phyloP scores from a whole-genome alignment of 2,329 filamentous ascomycete species.

The Orbilia brochopaga region DNA sequence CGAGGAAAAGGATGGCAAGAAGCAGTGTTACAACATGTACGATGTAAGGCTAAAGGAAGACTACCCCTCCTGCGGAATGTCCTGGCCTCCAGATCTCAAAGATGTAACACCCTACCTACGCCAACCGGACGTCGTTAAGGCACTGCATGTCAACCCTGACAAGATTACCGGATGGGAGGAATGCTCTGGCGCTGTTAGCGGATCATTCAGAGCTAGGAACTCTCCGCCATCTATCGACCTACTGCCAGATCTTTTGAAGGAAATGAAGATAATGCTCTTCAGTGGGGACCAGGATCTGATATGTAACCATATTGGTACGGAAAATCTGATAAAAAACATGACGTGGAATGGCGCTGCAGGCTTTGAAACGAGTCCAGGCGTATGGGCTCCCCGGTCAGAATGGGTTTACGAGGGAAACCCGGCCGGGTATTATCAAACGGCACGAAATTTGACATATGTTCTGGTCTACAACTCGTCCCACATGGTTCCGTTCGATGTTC shows the following conservation, averaged over 20 bases:
- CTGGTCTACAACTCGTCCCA: conserved; percentile 94
- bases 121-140: conserved; percentile 75
- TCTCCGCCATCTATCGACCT: conserved; percentile 76
- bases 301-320: conserved; percentile 95
- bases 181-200: conserved; percentile 79
- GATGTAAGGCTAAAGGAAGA: conserved; percentile 84
- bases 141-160: conserved; percentile 80
- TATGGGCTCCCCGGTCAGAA: conserved; percentile 86
- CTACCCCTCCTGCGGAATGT: conserved; percentile 89
- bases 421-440: conserved; percentile 91
- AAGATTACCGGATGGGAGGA: conserved; percentile 91
- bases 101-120: conserved; percentile 83
- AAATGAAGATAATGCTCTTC: conserved; percentile 83
- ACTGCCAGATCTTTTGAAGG: conserved; percentile 76
- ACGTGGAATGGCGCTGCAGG: conserved; percentile 89
- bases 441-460: conserved; percentile 93
- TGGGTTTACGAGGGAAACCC: conserved; percentile 91
- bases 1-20: conserved; percentile 62
- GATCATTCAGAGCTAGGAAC: conserved; percentile 71
- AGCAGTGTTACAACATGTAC: conserved; percentile 90
- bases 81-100: conserved; percentile 89
- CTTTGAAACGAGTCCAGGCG: conserved; percentile 81
- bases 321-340: conserved; percentile 87
- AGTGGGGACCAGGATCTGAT: conserved; percentile 93
- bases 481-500: conserved; percentile 96